Percentiles rank a stretch among this genome's conserved stretches.
Evolutionary conservation across 768 basidiomycete species (phyloP).

Genomic region (Tephrocybe rancida): DNA sequence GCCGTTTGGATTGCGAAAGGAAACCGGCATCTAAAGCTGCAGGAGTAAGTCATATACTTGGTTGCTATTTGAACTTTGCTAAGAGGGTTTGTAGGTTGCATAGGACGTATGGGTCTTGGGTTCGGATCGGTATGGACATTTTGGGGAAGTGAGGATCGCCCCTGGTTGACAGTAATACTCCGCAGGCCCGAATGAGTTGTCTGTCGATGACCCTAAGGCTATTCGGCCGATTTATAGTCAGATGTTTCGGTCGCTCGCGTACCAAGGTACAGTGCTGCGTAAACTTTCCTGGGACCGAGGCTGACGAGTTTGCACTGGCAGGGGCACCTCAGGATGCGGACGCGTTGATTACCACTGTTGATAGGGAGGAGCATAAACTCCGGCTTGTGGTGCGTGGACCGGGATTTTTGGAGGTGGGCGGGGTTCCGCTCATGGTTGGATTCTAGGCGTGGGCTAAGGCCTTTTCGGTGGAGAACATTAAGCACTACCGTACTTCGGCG

Average conservation of each 20-base stretch:
- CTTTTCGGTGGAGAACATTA: slow-evolving; percentile 26
- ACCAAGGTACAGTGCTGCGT: slow-evolving; percentile 12
- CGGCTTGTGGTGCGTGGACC: slow-evolving; percentile 13
- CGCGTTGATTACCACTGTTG: slow-evolving; percentile 20
- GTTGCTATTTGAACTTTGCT: too few species aligned
- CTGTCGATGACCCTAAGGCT: slow-evolving; percentile 26
- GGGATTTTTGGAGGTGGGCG: background rate
- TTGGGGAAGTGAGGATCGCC: background rate
- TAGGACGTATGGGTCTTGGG: slow-evolving; percentile 29
- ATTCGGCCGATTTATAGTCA: slow-evolving; percentile 26
- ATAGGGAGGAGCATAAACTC: slow-evolving; percentile 15
- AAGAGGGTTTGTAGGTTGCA: slow-evolving; percentile 28
- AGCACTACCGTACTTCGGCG: slow-evolving; percentile 17
- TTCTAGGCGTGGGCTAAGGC: slow-evolving; percentile 31
- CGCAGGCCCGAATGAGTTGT: slow-evolving; percentile 41
- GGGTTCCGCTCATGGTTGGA: background rate
- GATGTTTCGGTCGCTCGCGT: slow-evolving; percentile 28
- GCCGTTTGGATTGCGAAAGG: slow-evolving; percentile 4
- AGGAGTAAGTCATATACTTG: slow-evolving; percentile 12
- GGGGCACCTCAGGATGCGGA: slow-evolving; percentile 20
- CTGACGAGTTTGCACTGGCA: background rate
- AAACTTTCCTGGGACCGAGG: background rate
- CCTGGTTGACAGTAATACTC: background rate
- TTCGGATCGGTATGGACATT: slow-evolving; percentile 30
- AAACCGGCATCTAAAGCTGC: slow-evolving; percentile 1